A percentile compares a stretch with the other conserved stretches of the same genome.
These are phyloP conservation scores for Phytophthora pistaciae DNA, from an alignment of 352 stramenopile species.

Conservation along the genomic window DNA sequence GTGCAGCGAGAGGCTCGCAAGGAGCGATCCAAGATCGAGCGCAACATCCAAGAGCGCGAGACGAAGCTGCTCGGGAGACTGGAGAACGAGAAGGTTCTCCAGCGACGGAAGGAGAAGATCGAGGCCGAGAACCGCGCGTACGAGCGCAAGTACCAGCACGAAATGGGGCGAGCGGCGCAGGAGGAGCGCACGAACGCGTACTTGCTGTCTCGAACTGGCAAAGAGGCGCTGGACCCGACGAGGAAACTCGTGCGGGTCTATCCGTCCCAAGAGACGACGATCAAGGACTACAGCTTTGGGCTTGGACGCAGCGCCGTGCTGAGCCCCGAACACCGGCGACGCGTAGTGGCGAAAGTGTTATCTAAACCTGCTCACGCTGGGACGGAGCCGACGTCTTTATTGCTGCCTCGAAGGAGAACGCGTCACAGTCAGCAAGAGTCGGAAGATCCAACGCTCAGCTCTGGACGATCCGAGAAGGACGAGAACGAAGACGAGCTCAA, in stretches of 20 bases:
- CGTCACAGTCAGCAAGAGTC: constrained; percentile 8
- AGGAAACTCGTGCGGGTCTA: constrained; percentile 70
- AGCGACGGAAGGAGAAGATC: constrained; percentile 49
- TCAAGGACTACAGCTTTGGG: constrained; percentile 80
- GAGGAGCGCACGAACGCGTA: constrained; percentile 69
- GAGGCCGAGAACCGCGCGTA: constrained; percentile 53
- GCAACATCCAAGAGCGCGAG: constrained; percentile 64
- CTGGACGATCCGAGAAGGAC: constrained; percentile 11
- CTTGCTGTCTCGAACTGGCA: constrained; percentile 60
- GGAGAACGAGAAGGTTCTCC: constrained; percentile 57
- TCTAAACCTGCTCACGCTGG: constrained; percentile 47
- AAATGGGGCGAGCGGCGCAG: constrained; percentile 64
- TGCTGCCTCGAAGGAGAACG: constrained; percentile 32
- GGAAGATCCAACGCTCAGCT: neutral
- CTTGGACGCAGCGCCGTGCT: constrained; percentile 63
- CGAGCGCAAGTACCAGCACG: constrained; percentile 75
- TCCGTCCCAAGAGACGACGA: constrained; percentile 76
- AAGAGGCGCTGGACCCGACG: constrained; percentile 69
- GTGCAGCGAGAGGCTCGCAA: constrained; percentile 45
- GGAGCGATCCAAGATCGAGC: constrained; percentile 53
- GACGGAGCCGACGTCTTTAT: constrained; percentile 24
- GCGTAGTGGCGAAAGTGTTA: constrained; percentile 58
- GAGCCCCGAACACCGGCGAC: constrained; percentile 40
- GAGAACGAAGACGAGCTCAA: constrained; percentile 22
- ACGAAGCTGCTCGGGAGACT: constrained; percentile 56